These are phyloP conservation scores for Paramarasmius palmivorus DNA, from an alignment of 1,284 basidiomycete species.

Conservation along the genomic window DNA sequence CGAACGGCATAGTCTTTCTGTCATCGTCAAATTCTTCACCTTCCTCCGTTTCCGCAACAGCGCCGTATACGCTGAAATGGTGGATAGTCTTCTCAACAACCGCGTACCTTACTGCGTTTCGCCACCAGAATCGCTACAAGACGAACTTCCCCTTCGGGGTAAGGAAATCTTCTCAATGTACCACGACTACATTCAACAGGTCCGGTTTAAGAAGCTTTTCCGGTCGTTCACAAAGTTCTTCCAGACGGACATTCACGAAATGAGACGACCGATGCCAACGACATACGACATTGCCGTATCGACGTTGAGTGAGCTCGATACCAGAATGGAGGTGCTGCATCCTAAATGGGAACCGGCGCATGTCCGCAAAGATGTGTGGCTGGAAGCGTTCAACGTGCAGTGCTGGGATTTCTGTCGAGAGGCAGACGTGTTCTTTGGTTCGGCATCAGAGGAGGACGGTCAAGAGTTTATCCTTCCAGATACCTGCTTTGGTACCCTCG, in stretches of 20 bases:
- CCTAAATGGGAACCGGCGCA: conserved; percentile 27
- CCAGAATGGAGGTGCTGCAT: background rate
- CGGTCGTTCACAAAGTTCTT: conserved; percentile 15
- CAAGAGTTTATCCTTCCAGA: conserved; percentile 37
- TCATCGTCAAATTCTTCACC: conserved; percentile 40
- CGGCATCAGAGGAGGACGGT: conserved; percentile 26
- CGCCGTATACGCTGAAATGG: conserved; percentile 38
- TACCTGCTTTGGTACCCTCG: conserved; percentile 33
- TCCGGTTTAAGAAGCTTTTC: conserved; percentile 8
- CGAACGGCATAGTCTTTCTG: conserved; percentile 21
- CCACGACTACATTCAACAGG: conserved; percentile 11
- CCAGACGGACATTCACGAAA: conserved; percentile 3
- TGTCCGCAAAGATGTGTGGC: conserved; percentile 12
- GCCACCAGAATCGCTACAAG: background rate
- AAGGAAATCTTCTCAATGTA: conserved; percentile 5
- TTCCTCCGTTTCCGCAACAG: conserved; percentile 60
- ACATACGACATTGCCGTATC: conserved; percentile 16
- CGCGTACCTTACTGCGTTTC: conserved; percentile 1
- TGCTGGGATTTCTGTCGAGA: conserved; percentile 23
- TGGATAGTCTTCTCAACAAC: conserved; percentile 11
- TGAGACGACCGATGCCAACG: background rate
- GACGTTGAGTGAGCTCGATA: conserved; percentile 19
- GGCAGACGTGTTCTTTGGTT: conserved; percentile 34
- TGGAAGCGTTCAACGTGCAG: conserved; percentile 5
- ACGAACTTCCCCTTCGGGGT: background rate